Conservation (phyloP, 192 early-diverging fungal genomes). For the Chytriomyces sp. region DNA sequence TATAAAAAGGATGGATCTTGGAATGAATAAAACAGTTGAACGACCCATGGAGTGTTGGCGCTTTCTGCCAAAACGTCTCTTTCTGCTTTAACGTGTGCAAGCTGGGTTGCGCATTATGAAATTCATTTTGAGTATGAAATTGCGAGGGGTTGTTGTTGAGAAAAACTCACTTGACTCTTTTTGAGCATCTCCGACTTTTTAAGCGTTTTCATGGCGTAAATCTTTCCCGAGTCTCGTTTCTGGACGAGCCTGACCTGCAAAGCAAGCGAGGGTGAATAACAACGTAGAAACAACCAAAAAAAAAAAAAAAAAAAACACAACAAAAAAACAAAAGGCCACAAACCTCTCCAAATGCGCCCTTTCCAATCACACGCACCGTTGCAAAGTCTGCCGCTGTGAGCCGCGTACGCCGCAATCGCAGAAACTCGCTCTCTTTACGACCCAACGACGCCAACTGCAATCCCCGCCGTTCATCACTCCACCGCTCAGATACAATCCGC, state of each 20-base stretch:
- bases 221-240: slow-evolving; percentile 94
- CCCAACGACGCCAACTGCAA: slow-evolving; percentile 80
- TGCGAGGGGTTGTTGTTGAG: not conserved
- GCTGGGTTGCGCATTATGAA: slow-evolving; percentile 44
- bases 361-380: slow-evolving; percentile 98
- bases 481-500: slow-evolving; percentile 71
- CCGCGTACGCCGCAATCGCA: slow-evolving; percentile 85
- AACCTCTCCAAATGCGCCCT: slow-evolving; percentile 97
- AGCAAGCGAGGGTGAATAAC: not conserved
- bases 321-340: not conserved
- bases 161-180: slow-evolving; percentile 82
- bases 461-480: slow-evolving; percentile 87
- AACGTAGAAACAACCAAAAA: not conserved
- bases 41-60: slow-evolving; percentile 89
- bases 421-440: slow-evolving; percentile 90
- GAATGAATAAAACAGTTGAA: slow-evolving; percentile 98
- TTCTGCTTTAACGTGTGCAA: slow-evolving; percentile 98
- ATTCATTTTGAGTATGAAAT: not conserved
- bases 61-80: slow-evolving; percentile 97
- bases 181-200: slow-evolving; percentile 98
- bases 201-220: slow-evolving; percentile 98
- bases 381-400: slow-evolving; percentile 90
- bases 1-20: slow-evolving; percentile 94
- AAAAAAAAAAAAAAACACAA: slow-evolving; percentile 3
- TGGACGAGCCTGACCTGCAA: slow-evolving; percentile 90